phyloP scores from a whole-genome alignment of 768 basidiomycete genomes.

The Tremella fuciformis region DNA sequence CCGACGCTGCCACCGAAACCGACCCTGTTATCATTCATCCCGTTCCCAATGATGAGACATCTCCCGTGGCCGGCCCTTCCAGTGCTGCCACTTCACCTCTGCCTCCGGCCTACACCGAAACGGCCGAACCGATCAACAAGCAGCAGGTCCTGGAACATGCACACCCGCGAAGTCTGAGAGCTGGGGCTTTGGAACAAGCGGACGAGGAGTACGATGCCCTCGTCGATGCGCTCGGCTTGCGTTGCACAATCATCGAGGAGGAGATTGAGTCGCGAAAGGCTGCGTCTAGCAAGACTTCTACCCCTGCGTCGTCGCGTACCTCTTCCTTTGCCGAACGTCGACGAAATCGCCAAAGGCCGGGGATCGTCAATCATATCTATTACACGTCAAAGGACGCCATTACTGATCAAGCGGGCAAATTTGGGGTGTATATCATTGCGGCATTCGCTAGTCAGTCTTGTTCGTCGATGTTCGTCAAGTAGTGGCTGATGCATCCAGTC shows the following conservation, averaged over 20 bases:
- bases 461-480: background rate
- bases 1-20: constrained; percentile 70
- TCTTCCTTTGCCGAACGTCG: constrained; percentile 8
- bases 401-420: constrained; percentile 22
- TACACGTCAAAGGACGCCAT: constrained; percentile 19
- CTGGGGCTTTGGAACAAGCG: constrained; percentile 13
- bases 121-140: constrained; percentile 34
- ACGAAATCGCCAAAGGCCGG: constrained; percentile 13
- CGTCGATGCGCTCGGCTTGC: constrained; percentile 26
- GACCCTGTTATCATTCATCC: constrained; percentile 52
- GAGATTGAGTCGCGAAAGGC: constrained; percentile 24
- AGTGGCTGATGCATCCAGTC: constrained; percentile 29
- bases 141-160: constrained; percentile 30
- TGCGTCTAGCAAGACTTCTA: constrained; percentile 13
- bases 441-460: constrained; percentile 34
- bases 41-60: constrained; percentile 56
- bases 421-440: constrained; percentile 26
- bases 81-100: constrained; percentile 55
- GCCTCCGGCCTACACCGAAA: constrained; percentile 44
- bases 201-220: constrained; percentile 39
- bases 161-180: constrained; percentile 24
- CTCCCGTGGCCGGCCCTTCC: constrained; percentile 50
- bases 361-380: constrained; percentile 36
- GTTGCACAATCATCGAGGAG: constrained; percentile 39
- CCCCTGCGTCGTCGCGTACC: constrained; percentile 10